Base-by-base conservation (phyloP, 768 basidiomycete genomes). In the Cyclocybe cylindracea region DNA sequence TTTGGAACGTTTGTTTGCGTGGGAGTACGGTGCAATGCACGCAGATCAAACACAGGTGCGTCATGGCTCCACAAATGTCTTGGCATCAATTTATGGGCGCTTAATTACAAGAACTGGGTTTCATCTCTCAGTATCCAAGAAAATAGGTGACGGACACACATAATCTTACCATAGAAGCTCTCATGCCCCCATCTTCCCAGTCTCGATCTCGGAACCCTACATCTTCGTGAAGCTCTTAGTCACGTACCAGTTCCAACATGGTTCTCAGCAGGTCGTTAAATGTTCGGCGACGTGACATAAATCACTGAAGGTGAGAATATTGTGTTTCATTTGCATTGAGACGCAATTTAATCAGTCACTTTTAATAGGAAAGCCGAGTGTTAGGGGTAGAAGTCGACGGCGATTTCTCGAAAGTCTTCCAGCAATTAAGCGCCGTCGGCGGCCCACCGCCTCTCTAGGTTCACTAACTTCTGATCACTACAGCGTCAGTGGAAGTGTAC, bases 1-100 rank as follows among this genome's bases (percentile, higher is more conserved):
- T 10, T 39, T 62, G 33, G 56, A 59, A 40, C 50, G 52, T 29
- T 29, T 62, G 10, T 57, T 50, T 48, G 42, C 31, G 16, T 59
- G 56, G 61, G 58, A 59, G 36, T 59, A 60, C 39, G 55, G 48
- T 10, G 58, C 54, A 16, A 10, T 56, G 51, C 44, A 31, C 49
- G 16, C 46, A 53, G n/a, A 56, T 60, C 13, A 38, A 51, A 8
- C 58, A 60, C 33, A 48, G 39, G 58, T 60, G 16, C 16, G 16
- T 16, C 16, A 16, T 16, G 36, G 33, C 42, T 33, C 10, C 14
- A 8, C 18, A n/a, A n/a, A 11, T 18, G 18, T 44, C 11, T 18
- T 51, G n/a, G 11, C 41, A 18, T 11, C 11, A 41, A 31, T 35
- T 39, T 14, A 31, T 14, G 16, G n/a, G 10, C 50, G 5, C 19